Base-by-base conservation (phyloP, 345 rosid genomes). In the Ceriops decandra region DNA sequence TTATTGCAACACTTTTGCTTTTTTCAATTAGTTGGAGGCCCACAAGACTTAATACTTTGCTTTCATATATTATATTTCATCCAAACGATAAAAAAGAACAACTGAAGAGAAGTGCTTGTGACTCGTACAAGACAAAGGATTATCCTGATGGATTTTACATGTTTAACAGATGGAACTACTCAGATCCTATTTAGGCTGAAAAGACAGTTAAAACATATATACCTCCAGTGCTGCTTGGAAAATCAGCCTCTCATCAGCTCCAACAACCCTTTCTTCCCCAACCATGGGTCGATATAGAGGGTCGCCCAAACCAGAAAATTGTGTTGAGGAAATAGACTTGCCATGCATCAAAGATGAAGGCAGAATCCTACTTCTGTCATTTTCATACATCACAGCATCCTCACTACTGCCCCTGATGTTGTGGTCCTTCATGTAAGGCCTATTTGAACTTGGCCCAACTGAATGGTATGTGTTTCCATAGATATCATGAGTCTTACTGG, bases 151-250 rank as follows among this genome's bases (percentile, higher is more conserved):
- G 46, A 38, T 38, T 38, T 38, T 38, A 38, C 46, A 38, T 2
- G 16, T 11, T 10, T 38, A 24, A 7, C 19, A 63, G 65, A 68
- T 13, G 58, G 17, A n/a, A 20, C 8, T 22, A 28, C 13, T 63
- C 49, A 58, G 3, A 68, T 54, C 30, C 35, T 62, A 56, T 22
- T 27, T n/a, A 42, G 2, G 28, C 33, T 8, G 57, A n/a, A 11
- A 6, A 73, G 52, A 15, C 49, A 46, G 32, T 1, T 17, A 19
- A 62, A 46, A 30, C 58, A 63, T 17, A 65, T 13, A 52, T 81
- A 88, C 98, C 97, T 88, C 88, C 70, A 95, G 68, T 71, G 95
- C 97, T 17, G 96, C 99, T 78, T 88, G 95, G 83, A 88, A 95
- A 73, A 95, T 76, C 73, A 91, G 77, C 76, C 91, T 83, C 74